Base-by-base conservation (phyloP, 78 protist species). In the Polysphondylium violaceum region DNA sequence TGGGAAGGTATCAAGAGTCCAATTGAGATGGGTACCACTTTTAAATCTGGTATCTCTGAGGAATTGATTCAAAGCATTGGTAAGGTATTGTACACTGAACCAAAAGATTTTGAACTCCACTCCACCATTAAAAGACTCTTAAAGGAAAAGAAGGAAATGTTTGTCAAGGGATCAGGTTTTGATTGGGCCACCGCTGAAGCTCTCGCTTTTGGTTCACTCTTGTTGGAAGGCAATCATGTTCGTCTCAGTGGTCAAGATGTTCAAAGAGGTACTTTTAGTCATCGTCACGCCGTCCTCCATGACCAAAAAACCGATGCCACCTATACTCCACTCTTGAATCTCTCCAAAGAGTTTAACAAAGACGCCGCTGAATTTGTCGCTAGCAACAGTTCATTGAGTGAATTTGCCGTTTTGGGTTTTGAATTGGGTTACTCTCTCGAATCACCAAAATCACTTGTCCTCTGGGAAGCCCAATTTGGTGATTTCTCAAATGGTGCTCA, bases 391-490 rank as follows among this genome's bases (percentile, higher is more conserved):
- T 74, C 88, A 27, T 85, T 96, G 50, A 76, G 94, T 38, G 97
- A 96, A 76, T 94, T 90, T 75, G 95, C 81, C 14, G 95, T 91
- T 12, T 38, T 83, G 9, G 99, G 99, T 50, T 98, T 97, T 25
- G 99, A 98, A 92, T 85, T 96, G 8, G 99, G 99, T 60, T 97
- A 94, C 77, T 43, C 96, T 17, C 33, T 95, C 68, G 97, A 93
- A 74, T 86, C 64, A 56, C 98, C 98, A 35, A 68, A 96, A 58
- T 17, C 88, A 14, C 89, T 98, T 17, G 97, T 98, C 31, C 14
- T 96, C 65, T 98, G 99, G 99, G 99, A 98, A 88, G 99, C 98
- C 7, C 99, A 98, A 94, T 97, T 97, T 40, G 99, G 98, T 38
- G 99, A 98, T 76, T 98, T 98, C 35, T 76, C 97, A 27, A 97